A percentile compares a stretch with the other conserved stretches of the same genome.
phyloP scores from a whole-genome alignment of 1,284 basidiomycete genomes.

The Cutaneotrichosporon spelunceum region DNA sequence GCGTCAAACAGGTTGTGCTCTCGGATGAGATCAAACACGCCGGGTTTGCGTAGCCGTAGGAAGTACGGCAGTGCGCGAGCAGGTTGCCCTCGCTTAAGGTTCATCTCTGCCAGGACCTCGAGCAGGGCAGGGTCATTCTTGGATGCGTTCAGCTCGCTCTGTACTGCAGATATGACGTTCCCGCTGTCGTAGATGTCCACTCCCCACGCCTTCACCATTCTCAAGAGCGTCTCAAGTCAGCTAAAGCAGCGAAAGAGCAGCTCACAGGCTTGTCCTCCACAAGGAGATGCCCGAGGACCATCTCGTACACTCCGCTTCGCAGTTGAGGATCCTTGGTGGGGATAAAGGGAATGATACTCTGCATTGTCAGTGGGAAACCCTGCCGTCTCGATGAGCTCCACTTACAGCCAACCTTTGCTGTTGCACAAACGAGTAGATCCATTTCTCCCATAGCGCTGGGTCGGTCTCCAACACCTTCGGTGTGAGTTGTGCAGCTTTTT shows the following conservation, averaged over 20 bases:
- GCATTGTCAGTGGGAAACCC: conserved; percentile 7
- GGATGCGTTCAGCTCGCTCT: conserved; percentile 69
- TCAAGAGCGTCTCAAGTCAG: conserved; percentile 62
- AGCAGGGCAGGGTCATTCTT: conserved; percentile 67
- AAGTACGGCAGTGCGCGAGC: conserved; percentile 90
- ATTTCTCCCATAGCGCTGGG: conserved; percentile 83
- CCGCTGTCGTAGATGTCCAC: conserved; percentile 81
- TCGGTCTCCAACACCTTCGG: conserved; percentile 82
- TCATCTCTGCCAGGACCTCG: conserved; percentile 91
- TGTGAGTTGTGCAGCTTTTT: conserved; percentile 77
- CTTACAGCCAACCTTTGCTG: conserved; percentile 72
- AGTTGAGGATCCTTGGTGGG: conserved; percentile 79
- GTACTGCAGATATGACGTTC: conserved; percentile 82
- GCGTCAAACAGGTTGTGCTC: conserved; percentile 94
- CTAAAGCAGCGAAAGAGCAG: conserved; percentile 1
- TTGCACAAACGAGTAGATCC: conserved; percentile 88
- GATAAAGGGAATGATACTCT: conserved; percentile 84
- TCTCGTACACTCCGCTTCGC: conserved; percentile 84
- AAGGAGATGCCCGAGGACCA: conserved; percentile 86
- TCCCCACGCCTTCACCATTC: conserved; percentile 85
- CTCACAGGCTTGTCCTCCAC: conserved; percentile 69
- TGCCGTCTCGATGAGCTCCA: conserved; percentile 5
- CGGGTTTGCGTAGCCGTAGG: conserved; percentile 75
- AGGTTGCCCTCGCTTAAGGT: conserved; percentile 81
- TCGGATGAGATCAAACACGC: conserved; percentile 91